These are phyloP conservation scores for Acaromyces ingoldii DNA, from an alignment of 1,284 basidiomycete species.

Conservation along the genomic window DNA sequence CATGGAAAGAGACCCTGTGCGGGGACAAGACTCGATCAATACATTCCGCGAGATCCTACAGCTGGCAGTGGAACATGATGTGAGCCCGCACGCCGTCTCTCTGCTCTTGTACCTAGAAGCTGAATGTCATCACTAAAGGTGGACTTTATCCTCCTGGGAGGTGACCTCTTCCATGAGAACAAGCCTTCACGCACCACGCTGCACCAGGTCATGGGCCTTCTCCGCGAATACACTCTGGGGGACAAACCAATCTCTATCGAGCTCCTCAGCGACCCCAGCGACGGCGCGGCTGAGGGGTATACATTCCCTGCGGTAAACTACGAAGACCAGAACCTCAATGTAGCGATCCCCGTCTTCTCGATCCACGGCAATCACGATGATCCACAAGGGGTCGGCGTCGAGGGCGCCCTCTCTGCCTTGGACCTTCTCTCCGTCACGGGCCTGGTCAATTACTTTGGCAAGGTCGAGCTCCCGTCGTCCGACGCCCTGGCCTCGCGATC, in stretches of 20 bases:
- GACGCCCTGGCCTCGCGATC: constrained; percentile 16
- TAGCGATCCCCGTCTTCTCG: constrained; percentile 91
- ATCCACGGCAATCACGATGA: constrained; percentile 99
- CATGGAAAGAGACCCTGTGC: constrained; percentile 85
- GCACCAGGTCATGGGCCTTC: constrained; percentile 66
- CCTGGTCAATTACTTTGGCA: constrained; percentile 95
- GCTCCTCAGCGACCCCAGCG: constrained; percentile 83
- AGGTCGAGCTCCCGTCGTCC: constrained; percentile 57
- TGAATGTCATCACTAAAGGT: constrained; percentile 11
- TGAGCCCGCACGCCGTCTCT: constrained; percentile 42
- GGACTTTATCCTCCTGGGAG: constrained; percentile 69
- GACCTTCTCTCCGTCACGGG: constrained; percentile 91
- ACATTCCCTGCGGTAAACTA: constrained; percentile 97
- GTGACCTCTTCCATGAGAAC: constrained; percentile 97
- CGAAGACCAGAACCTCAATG: constrained; percentile 91
- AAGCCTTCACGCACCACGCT: constrained; percentile 83
- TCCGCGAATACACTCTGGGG: constrained; percentile 85
- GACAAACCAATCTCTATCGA: constrained; percentile 83
- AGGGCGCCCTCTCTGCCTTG: constrained; percentile 92
- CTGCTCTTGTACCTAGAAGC: neutral
- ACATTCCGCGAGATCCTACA: constrained; percentile 91
- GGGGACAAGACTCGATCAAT: constrained; percentile 91
- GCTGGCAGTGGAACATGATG: constrained; percentile 79
- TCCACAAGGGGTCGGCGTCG: constrained; percentile 79
- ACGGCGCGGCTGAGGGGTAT: constrained; percentile 68